These are phyloP conservation scores for Adansonia grandidieri DNA, from an alignment of 441 rosid species.

Conservation along the genomic window DNA sequence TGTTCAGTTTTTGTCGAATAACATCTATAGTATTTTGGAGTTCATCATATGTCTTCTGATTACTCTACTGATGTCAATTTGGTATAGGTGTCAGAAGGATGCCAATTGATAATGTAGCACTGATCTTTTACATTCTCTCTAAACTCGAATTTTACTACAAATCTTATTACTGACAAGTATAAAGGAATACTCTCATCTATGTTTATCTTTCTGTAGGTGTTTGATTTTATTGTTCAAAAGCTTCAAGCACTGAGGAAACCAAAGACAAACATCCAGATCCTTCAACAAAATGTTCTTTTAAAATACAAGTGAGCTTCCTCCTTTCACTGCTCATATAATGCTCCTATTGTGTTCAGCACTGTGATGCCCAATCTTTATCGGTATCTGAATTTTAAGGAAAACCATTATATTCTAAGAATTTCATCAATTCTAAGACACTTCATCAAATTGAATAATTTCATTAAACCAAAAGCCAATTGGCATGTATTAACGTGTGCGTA, in stretches of 20 bases:
- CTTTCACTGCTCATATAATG: neutral
- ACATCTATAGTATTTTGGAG: neutral
- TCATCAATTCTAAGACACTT: neutral
- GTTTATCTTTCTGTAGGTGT: constrained; percentile 57
- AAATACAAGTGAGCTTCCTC: constrained; percentile 83
- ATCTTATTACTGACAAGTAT: constrained; percentile 26
- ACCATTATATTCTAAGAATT: neutral
- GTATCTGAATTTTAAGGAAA: neutral
- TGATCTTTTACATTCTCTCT: constrained; percentile 11
- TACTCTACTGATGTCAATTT: constrained; percentile 12
- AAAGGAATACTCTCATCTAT: neutral
- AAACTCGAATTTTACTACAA: constrained; percentile 23
- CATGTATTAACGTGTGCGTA: neutral
- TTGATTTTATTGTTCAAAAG: constrained; percentile 98
- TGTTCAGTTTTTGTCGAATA: neutral
- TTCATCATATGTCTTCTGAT: neutral
- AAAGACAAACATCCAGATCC: constrained; percentile 98
- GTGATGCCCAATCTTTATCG: neutral
- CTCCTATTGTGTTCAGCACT: neutral
- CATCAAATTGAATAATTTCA: neutral
- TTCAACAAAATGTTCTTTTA: constrained; percentile 96
- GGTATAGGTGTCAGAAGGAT: constrained; percentile 2
- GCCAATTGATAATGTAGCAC: neutral
- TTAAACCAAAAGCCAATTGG: neutral
- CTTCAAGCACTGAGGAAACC: constrained; percentile 98